These are phyloP conservation scores for Nasturtium officinale DNA, from an alignment of 345 rosid genomes.

Conservation along the genomic window DNA sequence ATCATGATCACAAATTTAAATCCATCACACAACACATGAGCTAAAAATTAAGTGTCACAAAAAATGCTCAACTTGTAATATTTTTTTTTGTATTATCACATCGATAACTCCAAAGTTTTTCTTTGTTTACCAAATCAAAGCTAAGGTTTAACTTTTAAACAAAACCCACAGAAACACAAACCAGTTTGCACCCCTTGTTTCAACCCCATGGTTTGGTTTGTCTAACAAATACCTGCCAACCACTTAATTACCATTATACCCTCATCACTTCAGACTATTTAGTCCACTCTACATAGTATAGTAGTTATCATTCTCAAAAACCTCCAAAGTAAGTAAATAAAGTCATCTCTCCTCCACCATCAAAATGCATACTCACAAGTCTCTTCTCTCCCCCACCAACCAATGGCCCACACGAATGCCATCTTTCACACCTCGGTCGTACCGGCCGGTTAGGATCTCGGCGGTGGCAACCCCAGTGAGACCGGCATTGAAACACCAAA, in stretches of 20 bases:
- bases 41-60: too few relatives aligned
- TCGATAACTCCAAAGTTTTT: neutral
- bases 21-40: too few relatives aligned
- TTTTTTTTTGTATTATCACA: neutral
- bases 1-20: too few relatives aligned
- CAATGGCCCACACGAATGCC: conserved; percentile 12
- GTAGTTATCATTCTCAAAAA: neutral
- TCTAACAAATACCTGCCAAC: conserved; percentile 7
- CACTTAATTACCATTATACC: neutral
- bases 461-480: conserved; percentile 48
- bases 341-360: conserved; percentile 16
- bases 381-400: conserved; percentile 7
- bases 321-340: neutral
- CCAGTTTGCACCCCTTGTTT: conserved; percentile 34
- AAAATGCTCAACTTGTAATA: neutral
- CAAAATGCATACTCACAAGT: neutral
- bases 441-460: neutral
- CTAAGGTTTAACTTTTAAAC: neutral
- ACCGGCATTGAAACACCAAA: conserved; percentile 35
- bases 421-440: neutral
- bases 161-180: conserved; percentile 34
- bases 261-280: neutral
- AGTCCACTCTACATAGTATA: neutral
- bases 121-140: neutral
- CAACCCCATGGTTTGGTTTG: conserved; percentile 21